phyloP scores from a whole-genome alignment of 2,329 filamentous ascomycete species.

The Fonsecaea pugnacius region DNA sequence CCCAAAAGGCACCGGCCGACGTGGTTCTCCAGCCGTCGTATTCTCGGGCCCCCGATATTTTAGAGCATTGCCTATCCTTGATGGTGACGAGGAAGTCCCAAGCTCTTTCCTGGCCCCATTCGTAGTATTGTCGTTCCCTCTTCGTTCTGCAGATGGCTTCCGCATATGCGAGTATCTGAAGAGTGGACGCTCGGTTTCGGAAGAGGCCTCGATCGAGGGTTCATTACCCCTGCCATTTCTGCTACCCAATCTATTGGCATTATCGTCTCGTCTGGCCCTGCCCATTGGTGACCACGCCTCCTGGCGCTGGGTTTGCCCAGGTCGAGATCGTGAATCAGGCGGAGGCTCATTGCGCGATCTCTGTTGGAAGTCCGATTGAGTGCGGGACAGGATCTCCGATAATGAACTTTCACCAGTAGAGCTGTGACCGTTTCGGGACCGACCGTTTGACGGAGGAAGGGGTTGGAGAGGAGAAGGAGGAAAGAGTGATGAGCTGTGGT shows the following conservation, averaged over 20 bases:
- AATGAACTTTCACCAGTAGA: conserved; percentile 40
- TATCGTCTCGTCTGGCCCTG: background rate
- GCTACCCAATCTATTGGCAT: background rate
- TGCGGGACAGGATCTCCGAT: conserved; percentile 57
- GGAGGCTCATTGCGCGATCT: background rate
- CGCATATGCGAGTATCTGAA: conserved; percentile 6
- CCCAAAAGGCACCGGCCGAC: background rate
- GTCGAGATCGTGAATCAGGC: background rate
- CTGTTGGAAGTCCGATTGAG: conserved; percentile 48
- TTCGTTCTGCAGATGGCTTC: background rate
- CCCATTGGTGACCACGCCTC: background rate
- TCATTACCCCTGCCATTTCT: conserved; percentile 2
- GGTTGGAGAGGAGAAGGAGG: conserved; percentile 7
- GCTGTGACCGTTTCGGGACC: background rate
- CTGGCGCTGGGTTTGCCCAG: background rate
- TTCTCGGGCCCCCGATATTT: background rate
- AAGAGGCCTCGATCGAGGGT: background rate
- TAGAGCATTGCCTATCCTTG: background rate
- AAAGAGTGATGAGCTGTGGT: conserved; percentile 2
- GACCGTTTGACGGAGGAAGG: background rate
- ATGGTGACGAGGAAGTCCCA: background rate
- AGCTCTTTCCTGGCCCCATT: background rate
- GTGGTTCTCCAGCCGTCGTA: background rate
- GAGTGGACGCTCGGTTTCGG: background rate
- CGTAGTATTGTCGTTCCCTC: background rate